These are phyloP conservation scores for Seminavis robusta DNA, from an alignment of 108 stramenopile genomes.

Conservation along the genomic window DNA sequence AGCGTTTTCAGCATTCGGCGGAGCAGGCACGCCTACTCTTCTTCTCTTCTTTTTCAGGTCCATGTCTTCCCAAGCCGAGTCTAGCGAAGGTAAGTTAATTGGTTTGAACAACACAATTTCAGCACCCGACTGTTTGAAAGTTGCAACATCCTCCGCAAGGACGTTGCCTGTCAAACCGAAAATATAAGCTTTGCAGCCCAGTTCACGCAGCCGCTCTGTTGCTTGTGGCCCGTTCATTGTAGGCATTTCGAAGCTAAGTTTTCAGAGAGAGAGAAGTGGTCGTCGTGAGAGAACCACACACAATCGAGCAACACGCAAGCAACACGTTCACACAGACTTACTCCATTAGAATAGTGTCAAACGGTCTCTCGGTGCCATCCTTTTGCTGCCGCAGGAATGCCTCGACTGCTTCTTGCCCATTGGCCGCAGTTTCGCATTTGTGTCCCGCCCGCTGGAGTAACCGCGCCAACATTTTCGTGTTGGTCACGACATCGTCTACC, in stretches of 20 bases:
- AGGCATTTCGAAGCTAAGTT: slow-evolving; percentile 46
- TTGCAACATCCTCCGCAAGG: slow-evolving; percentile 26
- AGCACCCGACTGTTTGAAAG: slow-evolving; percentile 22
- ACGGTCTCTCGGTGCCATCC: slow-evolving; percentile 4
- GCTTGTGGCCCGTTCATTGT: slow-evolving; percentile 33
- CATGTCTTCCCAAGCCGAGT: slow-evolving; percentile 15
- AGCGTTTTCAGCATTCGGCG: too few relatives aligned
- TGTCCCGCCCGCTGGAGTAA: slow-evolving; percentile 17
- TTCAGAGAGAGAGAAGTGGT: too few relatives aligned
- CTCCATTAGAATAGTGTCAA: slow-evolving; percentile 29
- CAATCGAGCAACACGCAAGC: too few relatives aligned
- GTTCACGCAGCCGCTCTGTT: slow-evolving; percentile 20
- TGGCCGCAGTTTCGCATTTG: slow-evolving; percentile 13
- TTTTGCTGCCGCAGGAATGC: slow-evolving; percentile 4
- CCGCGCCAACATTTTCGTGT: slow-evolving; percentile 21
- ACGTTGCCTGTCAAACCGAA: slow-evolving; percentile 36
- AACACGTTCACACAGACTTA: too few relatives aligned
- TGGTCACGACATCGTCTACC: slow-evolving; percentile 22
- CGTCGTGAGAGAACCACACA: too few relatives aligned
- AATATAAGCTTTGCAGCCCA: slow-evolving; percentile 32
- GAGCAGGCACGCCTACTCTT: too few relatives aligned
- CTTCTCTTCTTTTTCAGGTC: too few relatives aligned
- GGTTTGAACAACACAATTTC: slow-evolving; percentile 30
- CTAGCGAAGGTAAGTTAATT: slow-evolving; percentile 15
- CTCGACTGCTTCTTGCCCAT: slow-evolving; percentile 25